Evolutionary conservation across 2,329 filamentous ascomycete species (phyloP), one percentile per base, ranked within the genome.

Genomic region (Xylaria hypoxylon): DNA sequence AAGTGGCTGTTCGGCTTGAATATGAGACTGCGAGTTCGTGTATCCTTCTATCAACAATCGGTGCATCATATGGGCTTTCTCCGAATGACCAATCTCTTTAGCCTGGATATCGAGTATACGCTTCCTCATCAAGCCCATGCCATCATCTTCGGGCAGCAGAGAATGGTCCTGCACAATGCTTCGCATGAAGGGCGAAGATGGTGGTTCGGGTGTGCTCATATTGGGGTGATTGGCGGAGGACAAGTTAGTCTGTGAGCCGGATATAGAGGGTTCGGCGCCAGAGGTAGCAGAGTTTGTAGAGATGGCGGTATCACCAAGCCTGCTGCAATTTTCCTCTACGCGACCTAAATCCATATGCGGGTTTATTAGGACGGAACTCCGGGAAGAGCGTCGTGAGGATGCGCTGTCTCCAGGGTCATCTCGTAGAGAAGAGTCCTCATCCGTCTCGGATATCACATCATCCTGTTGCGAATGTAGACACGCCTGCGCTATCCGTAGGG

Each of bases 61-160:
- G 77, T 95, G 92, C 78, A 95, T 89, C 73, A 90, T 80, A 66
- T 84, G 86, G 26, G 92, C 92, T 79, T 94, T 94, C 65, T 92
- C 89, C 6, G 83, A 77, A 48, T 84, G 82, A 3, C 85, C 78
- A 53, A 89, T 82, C 26, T 88, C 82, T 70, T 84, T 84, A 28
- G 85, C 82, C 76, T 93, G 90, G 68, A 95, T 90, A 24, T 82
- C 82, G 65, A 91, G 84, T 70, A 96, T 93, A 68, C 87, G 87
- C 69, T 81, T 84, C 72, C 92, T 85, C 72, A 95, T 78, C 61
- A 81, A 79, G 19, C 86, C 83, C 90, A 93, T 94, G 50, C 92
- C 92, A 82, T 96, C 92, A 74, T 95, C 91, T 75, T 90, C 92
- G 1, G 92, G 92, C 45, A 93, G 77, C 45, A 76, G 67, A 51